Percentiles rank a stretch among this genome's conserved stretches.
phyloP scores from a whole-genome alignment of 768 basidiomycete genomes.

The Termitomyces sp. region DNA sequence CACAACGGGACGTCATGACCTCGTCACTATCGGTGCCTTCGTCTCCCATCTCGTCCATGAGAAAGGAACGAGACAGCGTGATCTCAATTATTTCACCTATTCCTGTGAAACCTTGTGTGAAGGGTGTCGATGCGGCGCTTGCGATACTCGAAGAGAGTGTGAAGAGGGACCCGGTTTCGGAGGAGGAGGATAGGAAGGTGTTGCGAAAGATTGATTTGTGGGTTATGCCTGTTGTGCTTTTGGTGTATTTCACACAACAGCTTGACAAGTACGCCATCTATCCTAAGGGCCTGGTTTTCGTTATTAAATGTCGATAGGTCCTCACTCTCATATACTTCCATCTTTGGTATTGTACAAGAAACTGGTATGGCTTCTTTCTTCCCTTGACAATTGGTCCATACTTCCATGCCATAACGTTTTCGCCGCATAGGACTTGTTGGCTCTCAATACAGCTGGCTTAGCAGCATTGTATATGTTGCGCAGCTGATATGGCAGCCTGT shows the following conservation, averaged over 20 bases:
- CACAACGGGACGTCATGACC: background rate
- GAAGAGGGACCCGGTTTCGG: conserved; percentile 21
- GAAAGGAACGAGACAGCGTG: background rate
- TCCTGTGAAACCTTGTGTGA: background rate
- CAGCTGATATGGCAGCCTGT: conserved; percentile 41
- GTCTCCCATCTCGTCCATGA: background rate
- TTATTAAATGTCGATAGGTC: conserved; percentile 22
- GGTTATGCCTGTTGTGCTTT: conserved; percentile 34
- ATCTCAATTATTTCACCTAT: background rate
- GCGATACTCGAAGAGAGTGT: conserved; percentile 23
- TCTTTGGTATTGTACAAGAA: conserved; percentile 36
- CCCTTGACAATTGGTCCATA: background rate
- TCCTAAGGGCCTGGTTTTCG: background rate
- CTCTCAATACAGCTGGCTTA: conserved; percentile 41
- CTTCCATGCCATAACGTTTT: background rate
- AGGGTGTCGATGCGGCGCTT: conserved; percentile 28
- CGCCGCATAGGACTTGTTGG: conserved; percentile 27
- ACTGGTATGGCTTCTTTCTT: conserved; percentile 19
- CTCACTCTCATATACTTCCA: conserved; percentile 44
- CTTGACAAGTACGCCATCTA: conserved; percentile 34
- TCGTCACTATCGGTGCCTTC: background rate
- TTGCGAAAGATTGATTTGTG: conserved; percentile 36
- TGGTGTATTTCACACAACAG: conserved; percentile 41
- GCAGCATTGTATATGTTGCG: conserved; percentile 41
- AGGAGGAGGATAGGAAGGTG: conserved; percentile 27